Evolutionary conservation across 2,329 filamentous ascomycete species (phyloP).

Genomic region (Colletotrichum tropicale): DNA sequence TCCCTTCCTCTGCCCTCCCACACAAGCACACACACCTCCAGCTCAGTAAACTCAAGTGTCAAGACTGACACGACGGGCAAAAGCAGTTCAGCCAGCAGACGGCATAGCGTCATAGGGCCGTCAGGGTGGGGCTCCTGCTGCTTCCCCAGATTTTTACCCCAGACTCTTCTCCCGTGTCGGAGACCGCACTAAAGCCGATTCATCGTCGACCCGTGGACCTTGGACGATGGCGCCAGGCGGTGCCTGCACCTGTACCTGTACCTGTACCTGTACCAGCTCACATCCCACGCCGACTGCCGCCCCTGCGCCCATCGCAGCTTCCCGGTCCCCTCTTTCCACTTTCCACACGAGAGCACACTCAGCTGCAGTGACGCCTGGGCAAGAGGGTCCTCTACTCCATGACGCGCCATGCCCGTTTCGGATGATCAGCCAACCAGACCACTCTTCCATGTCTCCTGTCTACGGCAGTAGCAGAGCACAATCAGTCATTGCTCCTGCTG

Average conservation of each 20-base stretch:
- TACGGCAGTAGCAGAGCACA: background rate
- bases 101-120: background rate
- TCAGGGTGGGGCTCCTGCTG: background rate
- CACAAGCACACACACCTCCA: background rate
- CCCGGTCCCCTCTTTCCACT: background rate
- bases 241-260: background rate
- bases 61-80: background rate
- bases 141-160: conserved; percentile 22
- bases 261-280: background rate
- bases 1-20: background rate
- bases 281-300: background rate
- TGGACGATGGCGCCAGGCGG: background rate
- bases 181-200: conserved; percentile 18
- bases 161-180: conserved; percentile 1
- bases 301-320: background rate
- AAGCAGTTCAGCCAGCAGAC: background rate
- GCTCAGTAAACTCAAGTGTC: background rate
- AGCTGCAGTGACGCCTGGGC: background rate
- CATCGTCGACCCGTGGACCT: background rate
- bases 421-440: conserved; percentile 2
- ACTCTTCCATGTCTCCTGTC: background rate
- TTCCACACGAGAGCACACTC: background rate
- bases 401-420: conserved; percentile 9
- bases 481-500: background rate
- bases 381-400: background rate